Evolutionary conservation across 2,329 filamentous ascomycete genomes (phyloP).

Genomic region (Rugonectria rugulosa): DNA sequence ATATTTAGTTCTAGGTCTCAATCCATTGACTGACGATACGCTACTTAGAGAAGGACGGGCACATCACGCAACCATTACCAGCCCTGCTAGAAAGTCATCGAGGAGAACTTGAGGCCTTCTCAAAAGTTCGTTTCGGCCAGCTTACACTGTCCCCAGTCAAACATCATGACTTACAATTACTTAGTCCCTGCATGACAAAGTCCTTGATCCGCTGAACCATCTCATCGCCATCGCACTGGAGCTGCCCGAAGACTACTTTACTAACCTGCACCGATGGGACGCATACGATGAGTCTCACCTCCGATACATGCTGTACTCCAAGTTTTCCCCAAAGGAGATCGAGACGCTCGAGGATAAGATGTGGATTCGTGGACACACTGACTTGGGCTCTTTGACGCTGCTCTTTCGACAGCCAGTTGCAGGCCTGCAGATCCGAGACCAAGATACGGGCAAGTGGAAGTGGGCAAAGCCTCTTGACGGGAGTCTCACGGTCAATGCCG

Average conservation of each 20-base stretch:
- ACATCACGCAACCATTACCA: conserved; percentile 44
- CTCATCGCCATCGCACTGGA: conserved; percentile 69
- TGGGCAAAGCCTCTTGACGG: conserved; percentile 56
- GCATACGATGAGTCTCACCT: conserved; percentile 64
- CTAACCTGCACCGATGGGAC: conserved; percentile 60
- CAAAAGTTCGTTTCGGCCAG: conserved; percentile 37
- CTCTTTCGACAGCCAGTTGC: conserved; percentile 66
- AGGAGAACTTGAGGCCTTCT: conserved; percentile 64
- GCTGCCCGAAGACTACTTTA: conserved; percentile 65
- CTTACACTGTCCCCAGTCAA: too few relatives aligned
- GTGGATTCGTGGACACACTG: conserved; percentile 59
- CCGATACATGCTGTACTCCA: conserved; percentile 66
- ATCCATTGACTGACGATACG: too few relatives aligned
- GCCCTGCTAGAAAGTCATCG: conserved; percentile 56
- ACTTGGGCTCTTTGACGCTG: conserved; percentile 62
- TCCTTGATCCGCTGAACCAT: conserved; percentile 62
- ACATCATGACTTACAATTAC: too few relatives aligned
- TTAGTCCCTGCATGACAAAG: conserved; percentile 57
- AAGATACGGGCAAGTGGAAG: conserved; percentile 55
- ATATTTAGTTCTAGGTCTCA: too few relatives aligned
- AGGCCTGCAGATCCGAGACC: conserved; percentile 59
- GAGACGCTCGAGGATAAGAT: conserved; percentile 48
- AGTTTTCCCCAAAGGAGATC: conserved; percentile 54
- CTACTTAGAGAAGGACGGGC: conserved; percentile 38
- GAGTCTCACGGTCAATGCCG: conserved; percentile 59